A percentile compares a stretch with the other conserved stretches of the same genome.
phyloP scores from a whole-genome alignment of 768 basidiomycete species.

The Dacryopinax primogenitus region DNA sequence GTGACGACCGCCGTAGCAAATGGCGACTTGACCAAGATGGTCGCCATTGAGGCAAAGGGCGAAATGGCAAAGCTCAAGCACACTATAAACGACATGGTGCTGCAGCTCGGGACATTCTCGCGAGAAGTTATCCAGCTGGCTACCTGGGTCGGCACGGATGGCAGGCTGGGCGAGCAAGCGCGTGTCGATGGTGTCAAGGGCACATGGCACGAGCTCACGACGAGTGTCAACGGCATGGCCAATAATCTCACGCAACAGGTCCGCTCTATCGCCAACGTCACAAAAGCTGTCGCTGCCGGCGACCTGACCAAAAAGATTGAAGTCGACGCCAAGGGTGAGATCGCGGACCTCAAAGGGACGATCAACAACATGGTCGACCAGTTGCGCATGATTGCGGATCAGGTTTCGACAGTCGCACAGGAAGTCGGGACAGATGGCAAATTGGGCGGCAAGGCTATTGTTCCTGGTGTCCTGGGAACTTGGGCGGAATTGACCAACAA shows the following conservation, averaged over 20 bases:
- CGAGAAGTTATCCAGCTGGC: constrained; percentile 35
- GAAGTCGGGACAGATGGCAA: constrained; percentile 36
- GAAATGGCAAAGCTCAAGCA: constrained; percentile 75
- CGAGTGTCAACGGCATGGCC: constrained; percentile 21
- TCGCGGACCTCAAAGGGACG: constrained; percentile 27
- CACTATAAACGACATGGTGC: constrained; percentile 69
- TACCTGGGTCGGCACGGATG: constrained; percentile 36
- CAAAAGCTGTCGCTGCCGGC: constrained; percentile 23
- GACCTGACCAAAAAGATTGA: constrained; percentile 31
- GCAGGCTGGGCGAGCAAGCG: constrained; percentile 32
- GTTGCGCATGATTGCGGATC: constrained; percentile 15
- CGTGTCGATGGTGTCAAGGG: constrained; percentile 32
- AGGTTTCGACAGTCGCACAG: constrained; percentile 28
- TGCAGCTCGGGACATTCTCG: constrained; percentile 56
- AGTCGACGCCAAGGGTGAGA: constrained; percentile 31
- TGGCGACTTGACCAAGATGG: constrained; percentile 84
- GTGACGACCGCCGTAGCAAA: constrained; percentile 84
- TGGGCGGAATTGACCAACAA: constrained; percentile 26
- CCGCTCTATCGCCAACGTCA: constrained; percentile 23
- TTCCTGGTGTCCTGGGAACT: constrained; percentile 34
- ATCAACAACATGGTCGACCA: constrained; percentile 25
- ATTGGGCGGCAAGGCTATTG: constrained; percentile 19
- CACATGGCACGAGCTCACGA: constrained; percentile 27
- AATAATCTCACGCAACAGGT: constrained; percentile 20
- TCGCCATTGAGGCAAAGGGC: constrained; percentile 74